phyloP scores from a whole-genome alignment of 192 early-diverging fungal genomes.

The Endogone sp. region DNA sequence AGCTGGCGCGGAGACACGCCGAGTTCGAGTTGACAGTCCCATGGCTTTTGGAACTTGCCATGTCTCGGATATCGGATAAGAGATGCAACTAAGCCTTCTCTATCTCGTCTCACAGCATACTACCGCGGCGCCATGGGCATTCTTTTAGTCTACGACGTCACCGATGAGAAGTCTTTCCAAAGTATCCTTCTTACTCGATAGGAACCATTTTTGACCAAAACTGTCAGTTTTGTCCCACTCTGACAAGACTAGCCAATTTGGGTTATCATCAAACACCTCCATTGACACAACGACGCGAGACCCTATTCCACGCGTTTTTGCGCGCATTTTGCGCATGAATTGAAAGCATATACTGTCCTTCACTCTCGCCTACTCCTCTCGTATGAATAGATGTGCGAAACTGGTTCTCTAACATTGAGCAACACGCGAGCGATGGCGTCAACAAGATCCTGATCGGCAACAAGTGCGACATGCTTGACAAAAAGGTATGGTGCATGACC shows the following conservation, averaged over 20 bases:
- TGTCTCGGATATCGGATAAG: background rate
- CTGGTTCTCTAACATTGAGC: constrained; percentile 99
- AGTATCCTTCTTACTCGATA: constrained; percentile 61
- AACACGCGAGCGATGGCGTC: constrained; percentile 98
- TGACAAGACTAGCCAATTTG: background rate
- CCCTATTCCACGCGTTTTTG: constrained; percentile 3
- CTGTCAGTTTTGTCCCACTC: too few species aligned
- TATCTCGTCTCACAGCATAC: constrained; percentile 64
- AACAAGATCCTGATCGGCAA: constrained; percentile 99
- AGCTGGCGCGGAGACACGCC: too few species aligned
- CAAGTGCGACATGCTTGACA: constrained; percentile 98
- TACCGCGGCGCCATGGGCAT: constrained; percentile 99
- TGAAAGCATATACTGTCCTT: background rate
- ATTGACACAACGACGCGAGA: too few species aligned
- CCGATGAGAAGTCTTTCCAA: constrained; percentile 97
- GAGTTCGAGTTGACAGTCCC: too few species aligned
- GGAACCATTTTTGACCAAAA: too few species aligned
- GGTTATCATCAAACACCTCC: too few species aligned
- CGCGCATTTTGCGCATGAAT: constrained; percentile 1
- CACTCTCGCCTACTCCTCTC: too few species aligned
- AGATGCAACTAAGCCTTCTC: background rate
- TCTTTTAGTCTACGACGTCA: constrained; percentile 96
- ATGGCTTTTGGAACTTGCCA: too few species aligned
- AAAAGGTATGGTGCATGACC: constrained; percentile 56
- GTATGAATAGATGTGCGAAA: constrained; percentile 97